phyloP scores from a whole-genome alignment of 306 rosid genomes.

The Trichosanthes truncata region DNA sequence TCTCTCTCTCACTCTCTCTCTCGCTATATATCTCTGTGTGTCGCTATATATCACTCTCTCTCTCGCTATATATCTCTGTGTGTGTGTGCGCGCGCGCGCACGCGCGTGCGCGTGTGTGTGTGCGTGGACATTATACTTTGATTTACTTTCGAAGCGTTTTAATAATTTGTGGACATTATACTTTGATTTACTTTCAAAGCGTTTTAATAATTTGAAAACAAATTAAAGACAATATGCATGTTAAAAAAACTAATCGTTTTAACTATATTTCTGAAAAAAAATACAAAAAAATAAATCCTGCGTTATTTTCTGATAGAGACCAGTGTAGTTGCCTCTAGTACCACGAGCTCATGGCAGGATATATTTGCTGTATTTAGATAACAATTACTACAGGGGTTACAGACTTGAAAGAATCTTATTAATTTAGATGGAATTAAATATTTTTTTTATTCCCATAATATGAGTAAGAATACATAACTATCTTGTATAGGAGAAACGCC shows the following conservation, averaged over 20 bases:
- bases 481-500: too few species aligned
- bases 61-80: slow-evolving; percentile 12
- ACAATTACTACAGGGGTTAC: neutral
- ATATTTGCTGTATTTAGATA: neutral
- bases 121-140: neutral
- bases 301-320: neutral
- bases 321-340: neutral
- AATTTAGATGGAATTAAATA: too few species aligned
- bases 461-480: too few species aligned
- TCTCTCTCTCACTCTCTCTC: slow-evolving; percentile 28
- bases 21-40: too few species aligned
- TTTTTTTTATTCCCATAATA: too few species aligned
- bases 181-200: neutral
- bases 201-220: neutral
- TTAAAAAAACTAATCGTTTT: neutral
- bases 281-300: neutral
- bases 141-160: neutral
- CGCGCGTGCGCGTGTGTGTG: too few species aligned
- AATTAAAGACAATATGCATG: neutral
- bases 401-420: too few species aligned
- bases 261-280: neutral
- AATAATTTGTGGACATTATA: neutral
- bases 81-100: too few species aligned
- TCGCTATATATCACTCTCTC: too few species aligned
- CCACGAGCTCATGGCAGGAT: neutral